Evolutionary conservation across 306 rosid genomes (phyloP), one percentile per base, ranked within the genome.

Genomic region (Luffa aegyptiaca): DNA sequence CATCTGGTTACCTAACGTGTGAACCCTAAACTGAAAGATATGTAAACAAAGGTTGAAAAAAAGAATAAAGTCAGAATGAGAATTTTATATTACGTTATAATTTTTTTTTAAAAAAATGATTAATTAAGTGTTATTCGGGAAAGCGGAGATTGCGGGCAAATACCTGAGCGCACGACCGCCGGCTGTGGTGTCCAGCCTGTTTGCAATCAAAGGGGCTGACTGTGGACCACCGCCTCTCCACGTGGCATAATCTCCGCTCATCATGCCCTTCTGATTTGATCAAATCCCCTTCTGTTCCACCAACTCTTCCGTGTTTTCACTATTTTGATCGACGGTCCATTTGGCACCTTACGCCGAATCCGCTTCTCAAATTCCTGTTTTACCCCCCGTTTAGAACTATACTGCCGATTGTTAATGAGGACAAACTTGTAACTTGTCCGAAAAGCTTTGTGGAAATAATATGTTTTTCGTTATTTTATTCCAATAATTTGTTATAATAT

Each of bases 101-200:
- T 10, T 10, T 48, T 10, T 14, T 10, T 10, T 48, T 48, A 10
- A 48, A 48, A 14, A 52, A 14, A 13, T 79, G 48, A 6, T 11
- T 18, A 8, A 5, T 8, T 21, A 45, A 49, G n/a, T 12, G 58
- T 16, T 7, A 53, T 45, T 64, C 7, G 11, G 68, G 46, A 42
- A 20, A 35, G 74, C 89, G 81, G 59, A 35, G 33, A 78, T 84
- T 82, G 77, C 87, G 87, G 76, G 66, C 44, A 75, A 16, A 11
- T 26, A 76, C 80, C 78, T 44, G 64, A 31, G 70, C 26, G 79
- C 77, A 46, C 76, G 79, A 69, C 56, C 5, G 81, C 82, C 83
- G 83, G 84, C 85, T n/a, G 57, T 10, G 71, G 74, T 77, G 73
- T 79, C 84, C 82, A 80, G 78, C 79, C 81, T 55, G 79, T 76